Conservation (phyloP, 1,284 basidiomycete species). For the Limonomyces culmigenus region DNA sequence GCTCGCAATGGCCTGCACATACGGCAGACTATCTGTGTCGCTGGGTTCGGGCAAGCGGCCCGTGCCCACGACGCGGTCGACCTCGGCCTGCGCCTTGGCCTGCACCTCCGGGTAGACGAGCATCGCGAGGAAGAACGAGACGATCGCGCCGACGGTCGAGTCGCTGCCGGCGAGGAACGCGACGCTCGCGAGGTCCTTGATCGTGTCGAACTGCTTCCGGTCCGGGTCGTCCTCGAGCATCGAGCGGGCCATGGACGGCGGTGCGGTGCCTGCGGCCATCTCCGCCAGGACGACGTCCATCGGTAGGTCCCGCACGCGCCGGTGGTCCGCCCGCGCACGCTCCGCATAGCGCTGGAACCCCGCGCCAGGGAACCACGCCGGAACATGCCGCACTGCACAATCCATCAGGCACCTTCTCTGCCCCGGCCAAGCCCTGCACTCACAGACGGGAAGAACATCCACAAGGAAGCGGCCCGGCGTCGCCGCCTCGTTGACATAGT, state of each 20-base stretch:
- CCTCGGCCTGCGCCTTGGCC: constrained; percentile 19
- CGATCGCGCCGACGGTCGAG: neutral
- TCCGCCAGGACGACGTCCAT: no score
- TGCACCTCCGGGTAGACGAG: constrained; percentile 18
- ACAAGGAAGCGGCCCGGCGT: constrained; percentile 14
- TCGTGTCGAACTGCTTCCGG: no score
- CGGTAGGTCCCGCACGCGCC: no score
- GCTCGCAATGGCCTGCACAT: constrained; percentile 19
- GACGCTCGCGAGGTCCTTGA: no score
- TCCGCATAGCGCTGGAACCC: constrained; percentile 11
- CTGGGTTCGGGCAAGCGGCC: constrained; percentile 19
- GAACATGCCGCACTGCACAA: constrained; percentile 10
- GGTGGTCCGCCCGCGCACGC: no score
- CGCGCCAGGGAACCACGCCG: constrained; percentile 15
- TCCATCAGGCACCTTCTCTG: neutral
- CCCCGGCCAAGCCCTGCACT: neutral
- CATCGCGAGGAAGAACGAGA: constrained; percentile 17
- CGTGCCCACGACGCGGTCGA: constrained; percentile 19
- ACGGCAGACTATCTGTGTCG: constrained; percentile 19
- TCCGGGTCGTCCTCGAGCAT: no score
- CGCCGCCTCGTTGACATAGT: constrained; percentile 12
- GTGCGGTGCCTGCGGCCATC: no score
- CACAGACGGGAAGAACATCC: constrained; percentile 12
- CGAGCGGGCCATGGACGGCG: no score
- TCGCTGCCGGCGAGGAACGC: no score